A percentile compares a stretch with the other conserved stretches of the same genome.
phyloP scores from a whole-genome alignment of 2,329 filamentous ascomycete species.

The Colletotrichum limetticola region DNA sequence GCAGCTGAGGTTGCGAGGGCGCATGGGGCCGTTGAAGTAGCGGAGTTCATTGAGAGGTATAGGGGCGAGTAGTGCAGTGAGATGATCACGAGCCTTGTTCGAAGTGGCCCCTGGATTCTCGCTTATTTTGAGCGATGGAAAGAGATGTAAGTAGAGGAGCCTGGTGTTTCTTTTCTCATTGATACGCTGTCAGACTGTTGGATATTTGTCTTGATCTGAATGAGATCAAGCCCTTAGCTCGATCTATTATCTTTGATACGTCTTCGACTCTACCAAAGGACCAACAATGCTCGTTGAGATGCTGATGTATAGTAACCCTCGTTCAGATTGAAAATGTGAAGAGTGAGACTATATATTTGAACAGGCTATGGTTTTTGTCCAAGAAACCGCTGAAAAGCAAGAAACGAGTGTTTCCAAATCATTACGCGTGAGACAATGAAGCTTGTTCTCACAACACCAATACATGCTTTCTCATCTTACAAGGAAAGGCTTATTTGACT shows the following conservation, averaged over 20 bases:
- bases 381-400: too few relatives aligned
- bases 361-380: too few relatives aligned
- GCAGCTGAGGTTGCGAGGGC: slow-evolving; percentile 22
- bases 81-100: neutral
- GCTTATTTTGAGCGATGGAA: neutral
- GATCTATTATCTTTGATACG: neutral
- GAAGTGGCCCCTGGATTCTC: neutral
- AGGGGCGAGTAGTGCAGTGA: neutral
- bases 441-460: neutral
- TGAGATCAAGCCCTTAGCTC: neutral
- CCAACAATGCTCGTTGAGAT: too few relatives aligned
- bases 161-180: neutral
- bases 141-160: neutral
- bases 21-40: slow-evolving; percentile 8
- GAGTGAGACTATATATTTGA: too few relatives aligned
- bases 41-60: slow-evolving; percentile 9
- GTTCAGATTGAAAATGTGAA: too few relatives aligned
- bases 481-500: neutral
- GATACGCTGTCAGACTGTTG: neutral
- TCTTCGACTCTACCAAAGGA: too few relatives aligned
- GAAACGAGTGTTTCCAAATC: too few relatives aligned
- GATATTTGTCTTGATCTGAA: neutral
- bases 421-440: too few relatives aligned
- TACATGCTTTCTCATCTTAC: neutral
- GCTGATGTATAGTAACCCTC: too few relatives aligned